Conservation (phyloP, 2,329 filamentous ascomycete genomes). For the Trichoderma cornu-damae region DNA sequence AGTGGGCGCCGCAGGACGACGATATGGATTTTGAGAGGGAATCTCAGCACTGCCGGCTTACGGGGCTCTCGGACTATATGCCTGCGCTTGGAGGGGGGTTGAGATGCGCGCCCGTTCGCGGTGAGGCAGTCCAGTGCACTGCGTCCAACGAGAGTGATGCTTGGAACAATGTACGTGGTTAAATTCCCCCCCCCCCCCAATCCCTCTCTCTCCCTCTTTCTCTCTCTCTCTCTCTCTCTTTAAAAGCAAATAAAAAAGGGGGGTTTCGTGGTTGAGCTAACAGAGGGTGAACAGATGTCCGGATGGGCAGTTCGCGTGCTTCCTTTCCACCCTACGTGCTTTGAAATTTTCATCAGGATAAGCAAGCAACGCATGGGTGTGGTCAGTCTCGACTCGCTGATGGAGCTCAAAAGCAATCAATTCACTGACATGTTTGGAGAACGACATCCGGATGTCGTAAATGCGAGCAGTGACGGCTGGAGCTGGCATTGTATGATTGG, state of each 20-base stretch:
- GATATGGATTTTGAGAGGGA: conserved; percentile 25
- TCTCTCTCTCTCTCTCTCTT: no score
- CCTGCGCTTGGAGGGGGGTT: conserved; percentile 7
- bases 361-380: conserved; percentile 20
- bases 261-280: neutral
- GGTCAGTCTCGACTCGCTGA: conserved; percentile 23
- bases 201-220: no score
- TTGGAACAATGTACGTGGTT: neutral
- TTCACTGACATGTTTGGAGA: neutral
- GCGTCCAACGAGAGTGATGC: neutral
- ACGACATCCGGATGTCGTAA: neutral
- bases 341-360: conserved; percentile 28
- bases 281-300: neutral
- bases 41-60: conserved; percentile 19
- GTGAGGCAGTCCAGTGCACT: neutral
- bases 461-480: conserved; percentile 3
- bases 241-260: neutral
- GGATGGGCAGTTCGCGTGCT: conserved; percentile 14
- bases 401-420: neutral
- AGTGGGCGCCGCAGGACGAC: conserved; percentile 18
- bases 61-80: conserved; percentile 22
- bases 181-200: no score
- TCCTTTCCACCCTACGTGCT: conserved; percentile 29
- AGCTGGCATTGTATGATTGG: conserved; percentile 13
- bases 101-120: conserved; percentile 1